Percentiles rank a stretch among this genome's conserved stretches.
These are phyloP conservation scores for Penicillium sp. DNA, from an alignment of 2,329 filamentous ascomycete species.

Conservation along the genomic window DNA sequence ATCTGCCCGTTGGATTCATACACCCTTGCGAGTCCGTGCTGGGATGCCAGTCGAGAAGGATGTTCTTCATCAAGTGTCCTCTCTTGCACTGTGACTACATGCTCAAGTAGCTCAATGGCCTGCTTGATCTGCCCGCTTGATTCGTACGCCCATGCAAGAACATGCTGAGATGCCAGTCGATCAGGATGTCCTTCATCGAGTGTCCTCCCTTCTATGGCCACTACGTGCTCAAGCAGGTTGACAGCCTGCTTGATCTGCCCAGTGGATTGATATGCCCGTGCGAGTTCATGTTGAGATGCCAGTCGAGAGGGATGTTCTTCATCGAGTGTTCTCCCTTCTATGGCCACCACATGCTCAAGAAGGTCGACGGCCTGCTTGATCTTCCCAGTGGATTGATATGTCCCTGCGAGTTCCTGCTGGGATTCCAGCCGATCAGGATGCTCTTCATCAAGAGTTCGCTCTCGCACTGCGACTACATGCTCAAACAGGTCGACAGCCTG, in stretches of 20 bases:
- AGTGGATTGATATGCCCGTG: not conserved
- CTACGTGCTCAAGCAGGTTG: not conserved
- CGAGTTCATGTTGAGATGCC: not conserved
- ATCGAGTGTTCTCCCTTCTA: not conserved
- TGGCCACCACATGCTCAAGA: not conserved
- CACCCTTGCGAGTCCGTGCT: not conserved
- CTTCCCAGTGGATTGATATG: not conserved
- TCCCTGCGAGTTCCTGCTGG: not conserved
- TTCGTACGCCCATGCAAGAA: not conserved
- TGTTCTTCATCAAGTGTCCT: not conserved
- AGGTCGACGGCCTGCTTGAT: not conserved
- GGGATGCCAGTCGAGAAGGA: not conserved
- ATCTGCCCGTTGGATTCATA: not conserved
- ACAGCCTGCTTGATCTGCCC: not conserved
- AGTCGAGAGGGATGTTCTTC: not conserved
- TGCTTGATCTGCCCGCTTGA: not conserved
- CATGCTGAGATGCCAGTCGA: not conserved
- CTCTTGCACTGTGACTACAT: not conserved
- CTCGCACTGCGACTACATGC: not conserved
- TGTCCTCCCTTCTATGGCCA: not conserved
- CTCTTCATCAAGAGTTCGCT: not conserved
- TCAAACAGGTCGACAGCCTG: not conserved
- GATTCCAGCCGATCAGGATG: not conserved
- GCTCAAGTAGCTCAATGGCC: not conserved
- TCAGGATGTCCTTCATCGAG: not conserved